Evolutionary conservation across 164 flowering plant genomes (phyloP).

Genomic region (Macadamia tetraphylla): DNA sequence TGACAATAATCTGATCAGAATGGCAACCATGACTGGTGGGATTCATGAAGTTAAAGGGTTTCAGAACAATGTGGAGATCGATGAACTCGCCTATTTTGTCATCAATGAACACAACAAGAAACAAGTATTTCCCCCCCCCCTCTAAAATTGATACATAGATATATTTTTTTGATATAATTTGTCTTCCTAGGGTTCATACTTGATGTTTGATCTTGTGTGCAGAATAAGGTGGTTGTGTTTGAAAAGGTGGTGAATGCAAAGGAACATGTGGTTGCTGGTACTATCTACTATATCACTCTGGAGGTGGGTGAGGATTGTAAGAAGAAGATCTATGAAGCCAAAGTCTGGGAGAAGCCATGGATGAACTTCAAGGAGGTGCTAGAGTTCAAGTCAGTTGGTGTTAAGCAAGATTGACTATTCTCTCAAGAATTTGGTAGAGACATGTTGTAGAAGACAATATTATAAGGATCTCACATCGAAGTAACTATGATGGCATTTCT

Average conservation of each 20-base stretch:
- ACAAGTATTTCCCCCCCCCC: constrained; percentile 20
- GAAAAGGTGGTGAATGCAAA: constrained; percentile 8
- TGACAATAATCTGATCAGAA: constrained; percentile 5
- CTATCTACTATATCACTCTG: constrained; percentile 54
- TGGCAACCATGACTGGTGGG: constrained; percentile 31
- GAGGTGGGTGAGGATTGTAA: constrained; percentile 65
- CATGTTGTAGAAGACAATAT: no score
- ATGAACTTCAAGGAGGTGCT: constrained; percentile 65
- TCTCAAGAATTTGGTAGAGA: no score
- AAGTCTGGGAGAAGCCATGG: constrained; percentile 84
- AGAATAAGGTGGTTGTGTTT: constrained; percentile 63
- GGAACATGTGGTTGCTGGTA: constrained; percentile 76
- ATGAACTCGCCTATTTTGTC: constrained; percentile 49
- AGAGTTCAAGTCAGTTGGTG: constrained; percentile 67
- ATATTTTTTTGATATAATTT: no score
- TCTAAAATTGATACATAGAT: no score
- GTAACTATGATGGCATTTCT: no score
- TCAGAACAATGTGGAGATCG: constrained; percentile 38
- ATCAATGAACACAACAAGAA: constrained; percentile 69
- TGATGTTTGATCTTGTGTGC: constrained; percentile 3
- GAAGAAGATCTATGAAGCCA: constrained; percentile 67
- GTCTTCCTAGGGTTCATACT: not conserved
- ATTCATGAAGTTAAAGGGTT: constrained; percentile 14
- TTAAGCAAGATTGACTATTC: constrained; percentile 34
- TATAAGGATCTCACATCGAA: no score